phyloP scores from a whole-genome alignment of 1,284 basidiomycete species.

The Meripilus lineatus region DNA sequence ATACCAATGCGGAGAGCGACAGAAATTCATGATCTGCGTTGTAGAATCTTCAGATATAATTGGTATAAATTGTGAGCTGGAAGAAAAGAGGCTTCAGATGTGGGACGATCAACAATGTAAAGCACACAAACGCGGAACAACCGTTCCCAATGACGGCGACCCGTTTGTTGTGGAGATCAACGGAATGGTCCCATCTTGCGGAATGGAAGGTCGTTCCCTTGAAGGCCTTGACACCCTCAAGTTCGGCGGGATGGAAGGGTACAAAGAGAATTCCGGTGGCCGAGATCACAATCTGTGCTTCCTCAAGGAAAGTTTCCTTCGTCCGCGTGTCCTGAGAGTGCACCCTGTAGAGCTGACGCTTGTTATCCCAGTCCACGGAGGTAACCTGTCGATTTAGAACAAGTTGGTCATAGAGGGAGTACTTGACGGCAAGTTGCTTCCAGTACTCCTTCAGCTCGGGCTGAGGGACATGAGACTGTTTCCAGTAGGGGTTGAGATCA shows the following conservation, averaged over 20 bases:
- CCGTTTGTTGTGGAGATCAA: conserved; percentile 30
- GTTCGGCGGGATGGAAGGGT: conserved; percentile 32
- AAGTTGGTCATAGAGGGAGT: conserved; percentile 19
- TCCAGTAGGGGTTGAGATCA: conserved; percentile 30
- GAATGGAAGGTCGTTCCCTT: conserved; percentile 36
- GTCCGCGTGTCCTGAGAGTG: neutral
- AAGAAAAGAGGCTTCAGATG: neutral
- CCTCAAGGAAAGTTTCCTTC: conserved; percentile 21
- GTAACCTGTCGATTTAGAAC: conserved; percentile 31
- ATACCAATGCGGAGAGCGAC: conserved; percentile 42
- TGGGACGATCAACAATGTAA: neutral
- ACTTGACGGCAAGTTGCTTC: conserved; percentile 20
- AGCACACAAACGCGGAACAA: conserved; percentile 23
- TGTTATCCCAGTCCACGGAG: conserved; percentile 35
- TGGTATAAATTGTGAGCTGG: conserved; percentile 42
- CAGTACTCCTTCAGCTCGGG: conserved; percentile 30
- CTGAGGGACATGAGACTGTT: conserved; percentile 20
- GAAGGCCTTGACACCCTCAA: conserved; percentile 39
- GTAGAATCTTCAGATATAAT: conserved; percentile 35
- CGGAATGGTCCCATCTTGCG: conserved; percentile 32
- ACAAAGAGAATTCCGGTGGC: conserved; percentile 38
- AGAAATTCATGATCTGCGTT: conserved; percentile 39
- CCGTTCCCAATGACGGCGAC: conserved; percentile 40
- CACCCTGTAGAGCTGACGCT: conserved; percentile 30
- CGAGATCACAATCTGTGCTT: conserved; percentile 34